A percentile compares a stretch with the other conserved stretches of the same genome.
These are phyloP conservation scores for Pythium folliculosum DNA, from an alignment of 352 stramenopile genomes.

Conservation along the genomic window DNA sequence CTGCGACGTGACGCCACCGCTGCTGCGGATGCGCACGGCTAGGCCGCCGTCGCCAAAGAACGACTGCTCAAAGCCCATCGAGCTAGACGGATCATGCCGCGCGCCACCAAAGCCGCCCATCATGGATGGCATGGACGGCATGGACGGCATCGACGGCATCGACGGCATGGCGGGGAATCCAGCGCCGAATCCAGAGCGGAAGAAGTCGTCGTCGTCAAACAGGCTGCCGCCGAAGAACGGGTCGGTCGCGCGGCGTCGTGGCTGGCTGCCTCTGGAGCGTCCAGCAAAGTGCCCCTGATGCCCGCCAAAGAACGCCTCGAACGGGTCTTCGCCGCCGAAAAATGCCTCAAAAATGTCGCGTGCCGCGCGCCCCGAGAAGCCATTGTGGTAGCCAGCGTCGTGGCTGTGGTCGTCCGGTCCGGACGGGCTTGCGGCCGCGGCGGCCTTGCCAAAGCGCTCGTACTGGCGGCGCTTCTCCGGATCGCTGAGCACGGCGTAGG, in stretches of 20 bases:
- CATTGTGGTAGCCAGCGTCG: not conserved
- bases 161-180: slow-evolving; percentile 20
- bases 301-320: slow-evolving; percentile 54
- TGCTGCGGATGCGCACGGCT: slow-evolving; percentile 19
- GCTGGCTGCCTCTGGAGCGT: not conserved
- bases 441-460: slow-evolving; percentile 45
- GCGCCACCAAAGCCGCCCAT: slow-evolving; percentile 24
- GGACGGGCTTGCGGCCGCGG: not conserved
- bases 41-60: slow-evolving; percentile 45
- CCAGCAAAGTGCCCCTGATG: slow-evolving; percentile 5
- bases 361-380: slow-evolving; percentile 58
- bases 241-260: slow-evolving; percentile 8
- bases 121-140: slow-evolving; percentile 36
- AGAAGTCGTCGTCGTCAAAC: slow-evolving; percentile 28
- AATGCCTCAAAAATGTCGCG: slow-evolving; percentile 77
- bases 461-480: slow-evolving; percentile 57
- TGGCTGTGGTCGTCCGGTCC: not conserved
- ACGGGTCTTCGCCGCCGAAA: slow-evolving; percentile 60
- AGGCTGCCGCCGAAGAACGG: slow-evolving; percentile 9
- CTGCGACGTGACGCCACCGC: slow-evolving; percentile 40
- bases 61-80: slow-evolving; percentile 45
- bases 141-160: slow-evolving; percentile 41
- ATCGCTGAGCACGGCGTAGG: slow-evolving; percentile 90
- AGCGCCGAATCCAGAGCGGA: slow-evolving; percentile 13
- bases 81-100: slow-evolving; percentile 36